Percentiles rank a stretch among this genome's conserved stretches.
These are phyloP conservation scores for Wallacemonas collosoma DNA, from an alignment of 208 protist species.

Conservation along the genomic window DNA sequence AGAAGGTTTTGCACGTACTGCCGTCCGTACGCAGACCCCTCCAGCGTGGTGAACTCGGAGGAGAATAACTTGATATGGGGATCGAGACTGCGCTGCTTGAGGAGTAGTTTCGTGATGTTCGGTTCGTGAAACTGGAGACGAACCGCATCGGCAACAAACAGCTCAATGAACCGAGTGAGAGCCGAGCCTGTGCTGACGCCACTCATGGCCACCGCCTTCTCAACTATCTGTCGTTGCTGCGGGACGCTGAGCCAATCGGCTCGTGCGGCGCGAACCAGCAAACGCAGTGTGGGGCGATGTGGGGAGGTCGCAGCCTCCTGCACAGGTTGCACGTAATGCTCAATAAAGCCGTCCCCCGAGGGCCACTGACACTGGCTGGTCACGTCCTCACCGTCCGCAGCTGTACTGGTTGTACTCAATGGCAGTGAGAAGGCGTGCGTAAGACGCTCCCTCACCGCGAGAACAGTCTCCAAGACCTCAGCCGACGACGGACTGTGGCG, in stretches of 20 bases:
- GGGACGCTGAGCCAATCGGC: conserved; percentile 8
- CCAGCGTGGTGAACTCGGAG: conserved; percentile 17
- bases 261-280: not conserved
- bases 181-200: conserved; percentile 17
- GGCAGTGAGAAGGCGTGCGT: too few relatives aligned
- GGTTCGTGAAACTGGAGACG: conserved; percentile 23
- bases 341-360: not conserved
- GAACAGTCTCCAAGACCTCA: not conserved
- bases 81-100: conserved; percentile 41
- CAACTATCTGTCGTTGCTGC: not conserved
- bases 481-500: not conserved
- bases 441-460: not conserved
- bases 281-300: not conserved
- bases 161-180: conserved; percentile 39
- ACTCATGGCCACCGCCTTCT: conserved; percentile 5
- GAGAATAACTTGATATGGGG: conserved; percentile 9
- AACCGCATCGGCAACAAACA: conserved; percentile 37
- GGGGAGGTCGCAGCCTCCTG: not conserved
- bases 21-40: not conserved
- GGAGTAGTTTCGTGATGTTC: conserved; percentile 33
- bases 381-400: too few relatives aligned
- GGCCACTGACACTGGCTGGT: not conserved
- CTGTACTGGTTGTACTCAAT: too few relatives aligned
- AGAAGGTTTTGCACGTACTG: conserved; percentile 16
- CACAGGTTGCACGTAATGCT: conserved; percentile 2